These are phyloP conservation scores for Ceratocystis destructans DNA, from an alignment of 2,329 filamentous ascomycete genomes.

Conservation along the genomic window DNA sequence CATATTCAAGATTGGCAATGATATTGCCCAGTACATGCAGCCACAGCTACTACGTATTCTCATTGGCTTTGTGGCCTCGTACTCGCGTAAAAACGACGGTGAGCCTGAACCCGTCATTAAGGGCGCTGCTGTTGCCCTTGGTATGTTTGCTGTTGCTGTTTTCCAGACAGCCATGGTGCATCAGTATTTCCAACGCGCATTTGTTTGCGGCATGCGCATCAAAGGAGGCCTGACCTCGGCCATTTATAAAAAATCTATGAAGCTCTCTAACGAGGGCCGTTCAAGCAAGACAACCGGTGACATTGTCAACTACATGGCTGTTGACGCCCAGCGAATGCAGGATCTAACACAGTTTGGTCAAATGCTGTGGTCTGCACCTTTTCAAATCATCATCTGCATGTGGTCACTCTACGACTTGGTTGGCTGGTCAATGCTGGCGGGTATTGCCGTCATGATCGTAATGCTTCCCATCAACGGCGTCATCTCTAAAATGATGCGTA, in stretches of 20 bases:
- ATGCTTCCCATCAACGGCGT: constrained; percentile 95
- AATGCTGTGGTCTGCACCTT: constrained; percentile 91
- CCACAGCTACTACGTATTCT: constrained; percentile 77
- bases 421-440: constrained; percentile 87
- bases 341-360: constrained; percentile 92
- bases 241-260: constrained; percentile 85
- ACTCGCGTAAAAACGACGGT: constrained; percentile 34
- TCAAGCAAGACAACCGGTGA: constrained; percentile 84
- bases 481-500: constrained; percentile 88
- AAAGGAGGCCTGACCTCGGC: constrained; percentile 79
- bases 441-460: constrained; percentile 84
- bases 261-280: constrained; percentile 83
- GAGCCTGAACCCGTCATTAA: constrained; percentile 64
- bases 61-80: constrained; percentile 69
- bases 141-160: constrained; percentile 81
- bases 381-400: constrained; percentile 95
- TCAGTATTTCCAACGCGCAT: constrained; percentile 93
- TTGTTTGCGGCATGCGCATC: constrained; percentile 91
- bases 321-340: constrained; percentile 88
- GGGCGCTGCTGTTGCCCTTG: constrained; percentile 74
- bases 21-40: constrained; percentile 74
- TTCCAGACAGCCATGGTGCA: constrained; percentile 78
- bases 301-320: constrained; percentile 99
- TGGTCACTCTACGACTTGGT: constrained; percentile 89
- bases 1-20: constrained; percentile 79